phyloP scores from a whole-genome alignment of 2,329 filamentous ascomycete genomes.

The Aspergillus sclerotialis region DNA sequence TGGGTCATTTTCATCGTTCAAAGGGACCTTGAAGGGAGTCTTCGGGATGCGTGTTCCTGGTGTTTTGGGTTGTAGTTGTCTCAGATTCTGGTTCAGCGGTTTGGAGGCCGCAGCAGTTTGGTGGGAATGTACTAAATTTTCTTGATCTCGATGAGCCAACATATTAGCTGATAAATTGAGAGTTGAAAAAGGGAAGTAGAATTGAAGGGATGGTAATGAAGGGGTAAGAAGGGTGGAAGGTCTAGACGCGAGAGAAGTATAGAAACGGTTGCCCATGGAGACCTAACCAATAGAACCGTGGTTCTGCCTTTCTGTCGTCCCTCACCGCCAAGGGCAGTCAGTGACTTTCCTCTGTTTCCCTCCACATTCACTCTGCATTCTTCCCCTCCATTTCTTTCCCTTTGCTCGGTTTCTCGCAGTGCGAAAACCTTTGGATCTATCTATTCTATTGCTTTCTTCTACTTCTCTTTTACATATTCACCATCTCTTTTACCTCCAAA shows the following conservation, averaged over 20 bases:
- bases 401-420: conserved; percentile 26
- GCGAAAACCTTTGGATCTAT: conserved; percentile 32
- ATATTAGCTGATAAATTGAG: conserved; percentile 42
- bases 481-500: conserved; percentile 8
- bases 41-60: conserved; percentile 70
- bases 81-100: conserved; percentile 59
- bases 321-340: conserved; percentile 5
- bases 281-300: too few relatives aligned
- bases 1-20: conserved; percentile 81
- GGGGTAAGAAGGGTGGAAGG: conserved; percentile 3
- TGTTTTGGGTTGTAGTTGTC: conserved; percentile 64
- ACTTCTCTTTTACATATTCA: conserved; percentile 19
- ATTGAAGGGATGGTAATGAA: not conserved
- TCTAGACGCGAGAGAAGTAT: conserved; percentile 15
- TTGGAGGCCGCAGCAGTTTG: conserved; percentile 66
- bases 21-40: conserved; percentile 69
- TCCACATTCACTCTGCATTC: too few relatives aligned
- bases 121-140: conserved; percentile 73
- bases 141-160: conserved; percentile 76
- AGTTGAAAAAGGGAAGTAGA: not conserved
- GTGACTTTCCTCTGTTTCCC: too few relatives aligned
- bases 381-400: conserved; percentile 12
- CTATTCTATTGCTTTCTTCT: conserved; percentile 23
- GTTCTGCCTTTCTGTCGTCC: conserved; percentile 2
- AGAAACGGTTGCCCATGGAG: conserved; percentile 34